phyloP scores from a whole-genome alignment of 202 grass and related monocot genomes.

The Schoenoplectus tabernaemontani region DNA sequence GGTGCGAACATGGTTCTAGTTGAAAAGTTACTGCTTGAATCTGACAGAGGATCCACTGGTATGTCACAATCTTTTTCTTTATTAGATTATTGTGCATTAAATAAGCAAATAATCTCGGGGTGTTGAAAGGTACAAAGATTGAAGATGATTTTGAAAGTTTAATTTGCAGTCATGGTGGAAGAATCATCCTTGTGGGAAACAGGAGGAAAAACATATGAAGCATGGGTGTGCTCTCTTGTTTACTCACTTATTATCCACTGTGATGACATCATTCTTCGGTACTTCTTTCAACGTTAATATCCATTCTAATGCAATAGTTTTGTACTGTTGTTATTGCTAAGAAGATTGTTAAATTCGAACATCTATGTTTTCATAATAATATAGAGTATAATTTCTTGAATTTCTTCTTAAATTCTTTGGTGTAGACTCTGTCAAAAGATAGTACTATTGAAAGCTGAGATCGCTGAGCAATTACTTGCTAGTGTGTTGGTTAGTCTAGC shows the following conservation, averaged over 20 bases:
- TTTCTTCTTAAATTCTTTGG: conserved; percentile 27
- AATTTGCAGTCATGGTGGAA: conserved; percentile 45
- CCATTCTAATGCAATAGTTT: background rate
- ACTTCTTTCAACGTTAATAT: conserved; percentile 29
- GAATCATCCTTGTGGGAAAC: conserved; percentile 65
- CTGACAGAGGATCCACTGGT: conserved; percentile 50
- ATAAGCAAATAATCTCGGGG: background rate
- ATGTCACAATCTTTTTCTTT: background rate
- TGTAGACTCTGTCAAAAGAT: conserved; percentile 81
- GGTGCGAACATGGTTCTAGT: conserved; percentile 55
- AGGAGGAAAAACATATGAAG: conserved; percentile 49
- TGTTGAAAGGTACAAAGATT: background rate
- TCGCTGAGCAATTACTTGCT: conserved; percentile 78
- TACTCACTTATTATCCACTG: conserved; percentile 75
- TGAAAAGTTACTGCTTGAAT: conserved; percentile 57
- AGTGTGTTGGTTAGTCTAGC: conserved; percentile 68
- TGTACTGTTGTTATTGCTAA: background rate
- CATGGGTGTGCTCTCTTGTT: conserved; percentile 81
- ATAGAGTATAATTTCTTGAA: conserved; percentile 4
- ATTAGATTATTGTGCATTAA: conserved; percentile 3
- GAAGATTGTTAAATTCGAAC: background rate
- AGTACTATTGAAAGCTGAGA: conserved; percentile 69
- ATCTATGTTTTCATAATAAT: conserved; percentile 14
- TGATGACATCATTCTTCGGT: conserved; percentile 83
- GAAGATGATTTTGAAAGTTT: background rate